Evolutionary conservation across 2,329 filamentous ascomycete species (phyloP), one percentile per base, ranked within the genome.

Genomic region (Teratosphaeria gauchensis): DNA sequence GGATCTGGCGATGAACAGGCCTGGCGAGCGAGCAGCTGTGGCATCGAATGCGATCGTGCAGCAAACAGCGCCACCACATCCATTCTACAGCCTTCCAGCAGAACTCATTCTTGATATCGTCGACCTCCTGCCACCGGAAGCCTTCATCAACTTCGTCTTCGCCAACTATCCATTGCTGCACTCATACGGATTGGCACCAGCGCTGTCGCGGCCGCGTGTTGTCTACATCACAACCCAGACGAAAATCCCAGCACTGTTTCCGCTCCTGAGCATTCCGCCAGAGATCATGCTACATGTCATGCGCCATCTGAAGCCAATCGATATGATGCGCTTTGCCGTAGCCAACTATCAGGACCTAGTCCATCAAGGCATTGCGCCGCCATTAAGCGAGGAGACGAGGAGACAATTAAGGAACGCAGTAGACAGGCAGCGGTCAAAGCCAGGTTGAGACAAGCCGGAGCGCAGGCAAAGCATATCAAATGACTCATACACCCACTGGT

Each of bases 51-150:
- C 31, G 24, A 30, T 21, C 30, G 31, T 21, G 8, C 31, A 8
- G 31, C 35, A 16, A 12, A n/a, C 53, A 8, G 56, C 59, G 14
- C 63, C 60, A 21, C 65, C 59, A 6, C 69, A 72, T 58, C 66
- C 69, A 1, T 74, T 79, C 54, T 73, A 75, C 58, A 58, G 63
- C 16, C 72, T 80, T 5, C 78, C 78, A 2, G 68, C 73, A 1
- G 78, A 81, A 64, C 71, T 80, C 2, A 69, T 80, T 19, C 68
- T 79, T 21, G 71, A 74, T 51, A 77, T 81, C 16, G 71, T 78
- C 59, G 65, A 74, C 19, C 70, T 71, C 21, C 68, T 79, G 4
- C 66, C 71, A 28, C 67, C 73, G 4, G 68, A 73, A 8, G 69
- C 75, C 6, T 76, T 76, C 58, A 72, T 79, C 65, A 75, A 73